Percentiles rank a stretch among this genome's conserved stretches.
Conservation (phyloP, 2,329 filamentous ascomycete genomes). For the Sclerotinia spermophila region DNA sequence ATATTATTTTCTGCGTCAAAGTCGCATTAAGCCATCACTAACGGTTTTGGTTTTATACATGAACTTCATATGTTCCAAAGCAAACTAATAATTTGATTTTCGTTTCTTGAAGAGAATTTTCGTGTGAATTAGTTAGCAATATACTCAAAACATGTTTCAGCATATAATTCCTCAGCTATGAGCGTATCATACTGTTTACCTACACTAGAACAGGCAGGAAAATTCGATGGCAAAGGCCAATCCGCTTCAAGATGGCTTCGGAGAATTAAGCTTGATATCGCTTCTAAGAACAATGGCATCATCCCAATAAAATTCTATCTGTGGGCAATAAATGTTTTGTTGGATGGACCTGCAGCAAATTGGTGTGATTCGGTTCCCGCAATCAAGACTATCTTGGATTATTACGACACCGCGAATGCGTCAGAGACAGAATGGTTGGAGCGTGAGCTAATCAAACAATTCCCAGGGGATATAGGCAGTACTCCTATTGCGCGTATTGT, state of each 20-base stretch:
- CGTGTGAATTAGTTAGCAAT: not conserved
- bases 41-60: not conserved
- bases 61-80: not conserved
- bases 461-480: not conserved
- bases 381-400: not conserved
- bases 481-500: not conserved
- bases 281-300: not conserved
- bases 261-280: not conserved
- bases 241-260: slow-evolving; percentile 9
- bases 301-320: not conserved
- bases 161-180: not conserved
- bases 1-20: not conserved
- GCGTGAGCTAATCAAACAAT: slow-evolving; percentile 4
- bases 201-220: slow-evolving; percentile 2
- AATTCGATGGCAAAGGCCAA: not conserved
- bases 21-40: too few species aligned
- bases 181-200: not conserved
- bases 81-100: not conserved
- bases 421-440: slow-evolving; percentile 7
- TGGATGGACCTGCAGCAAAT: slow-evolving; percentile 1
- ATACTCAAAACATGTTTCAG: too few species aligned
- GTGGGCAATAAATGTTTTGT: not conserved
- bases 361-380: slow-evolving; percentile 5
- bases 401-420: not conserved
- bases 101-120: not conserved